Base-by-base conservation (phyloP, 2,329 filamentous ascomycete genomes). In the Claviceps sp. region DNA sequence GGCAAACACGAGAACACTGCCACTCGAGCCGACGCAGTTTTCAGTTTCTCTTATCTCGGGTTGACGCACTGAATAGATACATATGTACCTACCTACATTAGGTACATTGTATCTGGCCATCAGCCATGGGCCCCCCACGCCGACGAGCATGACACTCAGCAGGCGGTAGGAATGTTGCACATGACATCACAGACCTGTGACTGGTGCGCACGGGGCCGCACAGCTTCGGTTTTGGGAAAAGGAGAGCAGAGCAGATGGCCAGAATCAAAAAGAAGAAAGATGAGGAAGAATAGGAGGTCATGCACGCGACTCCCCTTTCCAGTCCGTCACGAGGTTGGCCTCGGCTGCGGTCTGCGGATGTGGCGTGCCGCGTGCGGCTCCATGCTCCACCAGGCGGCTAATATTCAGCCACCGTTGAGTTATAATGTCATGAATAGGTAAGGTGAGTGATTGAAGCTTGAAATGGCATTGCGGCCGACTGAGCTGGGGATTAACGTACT, bases 301-400 rank as follows among this genome's bases (percentile, higher is more conserved):
- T 30, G 26, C 26, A 30, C 26, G 8, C 26, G 26, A 30, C 26
- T 30, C 26, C 8, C 26, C 26, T 30, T 9, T 30, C 26, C 22
- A 30, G 26, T 30, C 8, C 26, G 8, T 30, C 26, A 30, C 26
- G 26, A 30, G 26, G 8, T 30, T 22, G 9, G 26, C 26, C 26
- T 30, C 26, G 8, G 26, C 26, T 41, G 38, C 20, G 20, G 20
- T 7, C 26, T 41, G 38, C 20, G 20, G 20, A 14, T 22, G 42
- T 44, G 42, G 42, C 20, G 42, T 24, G 7, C 24, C 14, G 13
- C 16, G 22, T 44, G 18, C 41, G 22, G 42, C 16, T 14, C 20
- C 16, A n/a, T 63, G 62, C 61, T 58, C 62, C 62, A 64, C 61
- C 56, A 60, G 8, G n/a, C 38, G 40, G 16, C 20, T 22, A 41